Base-by-base conservation (phyloP, 257 asterid species). In the Ilex aquifolium region DNA sequence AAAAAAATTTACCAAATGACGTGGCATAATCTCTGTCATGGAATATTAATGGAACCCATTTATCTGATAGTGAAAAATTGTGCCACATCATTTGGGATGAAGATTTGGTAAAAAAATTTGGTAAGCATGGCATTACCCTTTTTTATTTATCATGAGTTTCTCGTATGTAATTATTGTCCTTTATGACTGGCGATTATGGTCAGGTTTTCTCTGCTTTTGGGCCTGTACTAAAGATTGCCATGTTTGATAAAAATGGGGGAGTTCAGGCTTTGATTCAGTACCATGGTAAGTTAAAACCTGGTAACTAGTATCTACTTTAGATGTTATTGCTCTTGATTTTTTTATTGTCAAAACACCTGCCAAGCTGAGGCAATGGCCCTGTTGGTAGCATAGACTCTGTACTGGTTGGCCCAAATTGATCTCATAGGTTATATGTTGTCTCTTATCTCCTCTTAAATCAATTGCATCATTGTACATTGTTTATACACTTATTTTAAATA, bases 211-310 rank as follows among this genome's bases (percentile, higher is more conserved):
- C 97, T 10, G 76, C 97, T 10, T 90, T 85, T 57, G 96, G 95
- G 39, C 85, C 88, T 66, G 89, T 90, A 63, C 79, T 83, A 36
- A 90, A 88, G 82, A 90, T 90, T 64, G 96, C 97, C 57, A 88
- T 85, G 95, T 90, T 90, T 39, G 97, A 90, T 74, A 90, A 87
- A 77, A 88, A 82, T 76, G 95, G 93, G 14, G 95, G 91, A 66
- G 85, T 88, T 63, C 97, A 90, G 77, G 97, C 96, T 65, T 70
- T 90, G 80, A 75, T 90, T 65, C 97, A 90, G 72, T 87, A 82
- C 78, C 88, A 91, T 60, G 97, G 97, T 87, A 76, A 78, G 67
- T 58, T 59, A 60, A 53, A 52, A 39, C 7, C 29, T 31, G 55
- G 40, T 1, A 15, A 9, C 11, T 16, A 14, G n/a, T 40, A 44